Evolutionary conservation across 2,329 filamentous ascomycete genomes (phyloP), one percentile per base, ranked within the genome.

Genomic region (Aurifilum marmelostoma): DNA sequence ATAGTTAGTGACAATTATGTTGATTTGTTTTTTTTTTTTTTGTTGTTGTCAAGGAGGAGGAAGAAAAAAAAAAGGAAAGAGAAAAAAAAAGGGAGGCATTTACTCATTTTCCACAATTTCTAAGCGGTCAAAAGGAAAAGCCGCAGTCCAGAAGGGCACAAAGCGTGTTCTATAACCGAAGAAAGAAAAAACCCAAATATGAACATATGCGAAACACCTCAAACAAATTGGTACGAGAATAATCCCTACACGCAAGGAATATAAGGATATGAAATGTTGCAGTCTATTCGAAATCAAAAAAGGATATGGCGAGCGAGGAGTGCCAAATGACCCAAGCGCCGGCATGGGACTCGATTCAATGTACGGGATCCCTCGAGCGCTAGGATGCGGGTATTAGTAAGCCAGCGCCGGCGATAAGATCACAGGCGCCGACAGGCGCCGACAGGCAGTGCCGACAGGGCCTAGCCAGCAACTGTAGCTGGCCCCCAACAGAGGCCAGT

Each of bases 31-130:
- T 5, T 56, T 14, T 54, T n/a, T 50, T 8, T 21, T 2, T 11
- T 18, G n/a, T n/a, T 27, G 34, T 2, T 37, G n/a, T 14, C 24
- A n/a, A 6, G 27, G 1, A n/a, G 32, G 41, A n/a, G n/a, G n/a
- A n/a, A 14, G 27, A 34, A 34, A 8, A 34, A 34, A 34, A 34
- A 34, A 8, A 18, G 29, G 52, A 24, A 14, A n/a, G 39, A 29
- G 67, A 69, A 34, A 8, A 34, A 34, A 34, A 34, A 34, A 8
- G 14, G 29, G 52, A 24, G 9, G 29, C 32, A 29, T 67, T 69
- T 60, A 71, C 69, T 67, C 69, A 71, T 71, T 27, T 24, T 60
- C 24, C 27, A 47, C 63, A 39, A 21, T 65, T 60, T 64, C 37
- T 41, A 37, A 37, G 63, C 63, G 54, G 61, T 27, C 41, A 12